Percentiles rank a stretch among this genome's conserved stretches.
These are phyloP conservation scores for Pecoramyces ruminantium DNA, from an alignment of 192 early-diverging fungal genomes.

Conservation along the genomic window DNA sequence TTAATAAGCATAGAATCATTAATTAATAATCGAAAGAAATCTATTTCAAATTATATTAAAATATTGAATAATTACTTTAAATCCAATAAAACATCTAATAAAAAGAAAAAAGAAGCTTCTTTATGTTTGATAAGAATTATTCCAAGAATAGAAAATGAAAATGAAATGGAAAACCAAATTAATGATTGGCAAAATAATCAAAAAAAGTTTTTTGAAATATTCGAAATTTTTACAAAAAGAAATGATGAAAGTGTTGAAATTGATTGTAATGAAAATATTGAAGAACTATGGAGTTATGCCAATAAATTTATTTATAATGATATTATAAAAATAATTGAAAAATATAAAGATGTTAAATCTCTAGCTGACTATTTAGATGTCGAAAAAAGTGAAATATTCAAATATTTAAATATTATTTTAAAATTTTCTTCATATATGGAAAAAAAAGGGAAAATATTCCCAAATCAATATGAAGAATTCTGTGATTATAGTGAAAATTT, in stretches of 20 bases:
- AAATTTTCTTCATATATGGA: not conserved
- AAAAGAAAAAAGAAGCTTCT: not conserved
- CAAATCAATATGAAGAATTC: not conserved
- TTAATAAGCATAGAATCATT: not conserved
- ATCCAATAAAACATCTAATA: not conserved
- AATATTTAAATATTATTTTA: not conserved
- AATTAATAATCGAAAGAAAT: not conserved
- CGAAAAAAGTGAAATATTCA: too few relatives aligned
- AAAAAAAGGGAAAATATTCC: not conserved
- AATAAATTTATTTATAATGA: not conserved
- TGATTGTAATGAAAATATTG: not conserved
- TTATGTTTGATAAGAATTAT: not conserved
- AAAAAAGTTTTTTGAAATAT: not conserved
- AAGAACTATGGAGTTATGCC: not conserved
- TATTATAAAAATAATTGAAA: not conserved
- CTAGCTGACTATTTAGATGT: too few relatives aligned
- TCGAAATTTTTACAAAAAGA: not conserved
- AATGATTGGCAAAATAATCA: not conserved
- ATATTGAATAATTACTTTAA: not conserved
- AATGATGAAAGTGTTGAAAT: not conserved
- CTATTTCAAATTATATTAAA: not conserved
- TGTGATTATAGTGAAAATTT: not conserved
- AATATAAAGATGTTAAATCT: not conserved
- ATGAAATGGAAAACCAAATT: too few relatives aligned
- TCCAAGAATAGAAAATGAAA: not conserved